Evolutionary conservation across 805 yeast genomes (phyloP), one percentile per base, ranked within the genome.

Genomic region (Hemisphaericaspora nanyangensis): DNA sequence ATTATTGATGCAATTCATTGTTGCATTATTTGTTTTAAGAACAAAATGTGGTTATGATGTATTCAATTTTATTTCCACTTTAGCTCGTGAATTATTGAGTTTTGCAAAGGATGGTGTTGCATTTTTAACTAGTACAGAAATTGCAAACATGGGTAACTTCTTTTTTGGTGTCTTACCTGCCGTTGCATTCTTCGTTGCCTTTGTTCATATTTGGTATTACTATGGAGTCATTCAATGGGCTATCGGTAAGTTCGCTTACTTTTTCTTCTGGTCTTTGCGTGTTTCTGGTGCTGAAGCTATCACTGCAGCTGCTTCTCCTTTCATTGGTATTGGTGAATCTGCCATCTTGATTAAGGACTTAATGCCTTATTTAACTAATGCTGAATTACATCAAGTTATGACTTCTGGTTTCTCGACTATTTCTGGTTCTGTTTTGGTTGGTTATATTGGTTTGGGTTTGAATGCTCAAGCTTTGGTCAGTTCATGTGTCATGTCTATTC

Each of bases 401-500:
- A 61, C 76, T 35, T 74, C 82, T 20, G 84, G 83, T 6, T 79
- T 79, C 52, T 74, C 82, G 12, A 79, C 85, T 35, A 78, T 79
- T 45, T 72, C 82, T 3, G 85, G 85, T 17, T 74, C 82, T 4
- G 82, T 78, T 19, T 65, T 79, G 48, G 82, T 78, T 3, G 74
- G 82, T 7, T 79, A 79, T 54, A 76, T 79, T 43, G 79, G 81
- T 4, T 64, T 79, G 55, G 85, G 85, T 25, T 68, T 79, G 48
- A 77, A 75, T 48, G 68, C 84, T 2, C 80, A 77, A 48, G 82
- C 82, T 5, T 65, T 79, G 51, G 76, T 79, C 13, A 73, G 81
- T n/a, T 74, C 82, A 20, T 79, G 85, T 65, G 80, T 79, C 38
- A 79, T 79, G 85, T 77, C 83, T 2, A 77, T 79, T 52, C 85